These are phyloP conservation scores for Stereum hirsutum DNA, from an alignment of 1,284 basidiomycete genomes.

Conservation along the genomic window DNA sequence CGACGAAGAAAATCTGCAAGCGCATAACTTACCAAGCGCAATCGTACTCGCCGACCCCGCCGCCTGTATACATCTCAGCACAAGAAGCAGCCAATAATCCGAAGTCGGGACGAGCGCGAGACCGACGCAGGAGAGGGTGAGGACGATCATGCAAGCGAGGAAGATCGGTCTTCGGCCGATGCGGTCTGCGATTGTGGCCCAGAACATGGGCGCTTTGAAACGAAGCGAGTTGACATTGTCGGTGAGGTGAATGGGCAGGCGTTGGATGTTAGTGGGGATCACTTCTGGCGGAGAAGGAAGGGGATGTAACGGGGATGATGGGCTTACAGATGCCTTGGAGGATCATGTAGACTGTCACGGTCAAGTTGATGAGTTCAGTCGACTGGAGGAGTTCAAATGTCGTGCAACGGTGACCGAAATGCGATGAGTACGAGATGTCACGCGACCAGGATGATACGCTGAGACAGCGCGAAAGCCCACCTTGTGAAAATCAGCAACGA, in stretches of 20 bases:
- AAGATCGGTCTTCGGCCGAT: constrained; percentile 37
- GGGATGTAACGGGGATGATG: not conserved
- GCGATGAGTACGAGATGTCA: too few species aligned
- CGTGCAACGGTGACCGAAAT: too few species aligned
- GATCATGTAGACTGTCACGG: not conserved
- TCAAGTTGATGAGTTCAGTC: not conserved
- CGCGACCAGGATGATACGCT: too few species aligned
- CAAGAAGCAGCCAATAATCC: constrained; percentile 36
- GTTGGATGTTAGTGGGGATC: not conserved
- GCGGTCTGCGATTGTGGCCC: constrained; percentile 23
- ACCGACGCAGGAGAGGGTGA: constrained; percentile 31
- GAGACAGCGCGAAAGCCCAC: too few species aligned
- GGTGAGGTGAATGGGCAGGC: not conserved
- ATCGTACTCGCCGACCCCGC: constrained; percentile 35
- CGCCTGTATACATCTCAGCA: constrained; percentile 37
- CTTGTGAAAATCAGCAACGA: not conserved
- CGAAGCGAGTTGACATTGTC: too few species aligned
- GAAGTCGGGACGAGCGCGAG: constrained; percentile 35
- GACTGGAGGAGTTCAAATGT: too few species aligned
- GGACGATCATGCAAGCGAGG: constrained; percentile 29
- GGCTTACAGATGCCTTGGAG: not conserved
- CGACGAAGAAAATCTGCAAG: too few species aligned
- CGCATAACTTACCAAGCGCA: constrained; percentile 24
- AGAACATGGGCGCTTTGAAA: not conserved
- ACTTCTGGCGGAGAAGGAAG: not conserved